These are phyloP conservation scores for Piloderma croceum DNA, from an alignment of 768 basidiomycete species.

Conservation along the genomic window DNA sequence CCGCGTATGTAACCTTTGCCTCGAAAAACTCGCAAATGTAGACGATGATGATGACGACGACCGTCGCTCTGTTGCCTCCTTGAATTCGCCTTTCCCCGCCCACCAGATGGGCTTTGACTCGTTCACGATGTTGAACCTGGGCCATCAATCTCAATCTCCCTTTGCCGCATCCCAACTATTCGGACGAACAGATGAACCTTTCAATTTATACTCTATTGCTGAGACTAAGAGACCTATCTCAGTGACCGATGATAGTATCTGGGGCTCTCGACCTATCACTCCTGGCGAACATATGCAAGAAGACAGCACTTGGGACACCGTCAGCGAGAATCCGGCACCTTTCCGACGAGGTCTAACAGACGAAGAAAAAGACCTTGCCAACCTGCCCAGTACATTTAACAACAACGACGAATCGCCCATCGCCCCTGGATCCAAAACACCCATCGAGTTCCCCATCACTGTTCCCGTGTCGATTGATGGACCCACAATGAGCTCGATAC, in stretches of 20 bases:
- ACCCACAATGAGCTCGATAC: constrained; percentile 64
- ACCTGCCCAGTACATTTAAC: constrained; percentile 36
- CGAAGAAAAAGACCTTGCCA: constrained; percentile 61
- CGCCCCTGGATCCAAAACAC: constrained; percentile 42
- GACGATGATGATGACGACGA: constrained; percentile 91
- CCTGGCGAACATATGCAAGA: constrained; percentile 38
- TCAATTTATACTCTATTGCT: constrained; percentile 77
- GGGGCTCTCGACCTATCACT: constrained; percentile 46
- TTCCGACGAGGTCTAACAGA: constrained; percentile 72
- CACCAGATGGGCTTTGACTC: constrained; percentile 41
- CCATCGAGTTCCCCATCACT: constrained; percentile 52
- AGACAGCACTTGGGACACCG: constrained; percentile 42
- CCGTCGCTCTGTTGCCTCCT: constrained; percentile 72
- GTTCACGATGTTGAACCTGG: constrained; percentile 30
- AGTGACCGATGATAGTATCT: constrained; percentile 49
- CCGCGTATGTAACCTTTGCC: constrained; percentile 90
- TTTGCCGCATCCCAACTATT: constrained; percentile 86
- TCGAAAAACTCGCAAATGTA: constrained; percentile 85
- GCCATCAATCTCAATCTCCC: constrained; percentile 72
- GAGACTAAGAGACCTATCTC: constrained; percentile 57
- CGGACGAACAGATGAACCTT: constrained; percentile 69
- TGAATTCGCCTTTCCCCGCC: constrained; percentile 63
- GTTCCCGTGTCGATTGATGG: constrained; percentile 48
- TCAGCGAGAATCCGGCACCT: constrained; percentile 57
- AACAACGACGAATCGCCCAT: constrained; percentile 41